Evolutionary conservation across 1,139 yeast species (phyloP).

Genomic region (Nakaseomyces nivariensis): DNA sequence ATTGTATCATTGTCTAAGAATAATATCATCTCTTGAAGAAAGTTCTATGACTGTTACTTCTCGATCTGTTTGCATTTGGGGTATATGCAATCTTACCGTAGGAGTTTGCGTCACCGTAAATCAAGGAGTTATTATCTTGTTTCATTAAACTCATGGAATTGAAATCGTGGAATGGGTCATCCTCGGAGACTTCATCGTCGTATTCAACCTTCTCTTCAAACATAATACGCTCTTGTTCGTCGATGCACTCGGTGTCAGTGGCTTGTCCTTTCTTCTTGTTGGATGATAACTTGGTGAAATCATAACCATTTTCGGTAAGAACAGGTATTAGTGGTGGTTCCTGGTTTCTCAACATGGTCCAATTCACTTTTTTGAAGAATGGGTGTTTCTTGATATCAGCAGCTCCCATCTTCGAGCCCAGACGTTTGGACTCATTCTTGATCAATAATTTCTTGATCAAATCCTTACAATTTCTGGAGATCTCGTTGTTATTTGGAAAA

Average conservation of each 20-base stretch:
- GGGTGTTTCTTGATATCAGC: slow-evolving; percentile 86
- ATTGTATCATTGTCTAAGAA: background rate
- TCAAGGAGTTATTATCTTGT: slow-evolving; percentile 43
- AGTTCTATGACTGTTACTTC: slow-evolving; percentile 32
- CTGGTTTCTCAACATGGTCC: slow-evolving; percentile 89
- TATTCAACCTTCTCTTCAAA: slow-evolving; percentile 30
- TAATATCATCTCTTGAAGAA: slow-evolving; percentile 31
- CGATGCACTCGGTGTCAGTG: slow-evolving; percentile 8
- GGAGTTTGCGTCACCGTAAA: slow-evolving; percentile 43
- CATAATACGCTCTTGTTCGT: slow-evolving; percentile 34
- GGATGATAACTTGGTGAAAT: slow-evolving; percentile 29
- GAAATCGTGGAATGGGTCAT: slow-evolving; percentile 83
- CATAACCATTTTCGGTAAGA: slow-evolving; percentile 48
- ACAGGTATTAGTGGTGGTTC: slow-evolving; percentile 94
- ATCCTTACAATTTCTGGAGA: slow-evolving; percentile 67
- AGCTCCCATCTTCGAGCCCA: slow-evolving; percentile 91
- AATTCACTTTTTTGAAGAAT: slow-evolving; percentile 81
- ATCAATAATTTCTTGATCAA: slow-evolving; percentile 70
- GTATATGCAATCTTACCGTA: slow-evolving; percentile 65
- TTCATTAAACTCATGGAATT: slow-evolving; percentile 84
- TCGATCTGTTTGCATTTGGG: slow-evolving; percentile 35
- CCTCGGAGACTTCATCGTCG: slow-evolving; percentile 27
- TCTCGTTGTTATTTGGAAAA: slow-evolving; percentile 45
- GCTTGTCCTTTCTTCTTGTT: slow-evolving; percentile 15
- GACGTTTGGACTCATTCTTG: slow-evolving; percentile 78